phyloP scores from a whole-genome alignment of 345 rosid genomes.

The Gossypioides kirkii region DNA sequence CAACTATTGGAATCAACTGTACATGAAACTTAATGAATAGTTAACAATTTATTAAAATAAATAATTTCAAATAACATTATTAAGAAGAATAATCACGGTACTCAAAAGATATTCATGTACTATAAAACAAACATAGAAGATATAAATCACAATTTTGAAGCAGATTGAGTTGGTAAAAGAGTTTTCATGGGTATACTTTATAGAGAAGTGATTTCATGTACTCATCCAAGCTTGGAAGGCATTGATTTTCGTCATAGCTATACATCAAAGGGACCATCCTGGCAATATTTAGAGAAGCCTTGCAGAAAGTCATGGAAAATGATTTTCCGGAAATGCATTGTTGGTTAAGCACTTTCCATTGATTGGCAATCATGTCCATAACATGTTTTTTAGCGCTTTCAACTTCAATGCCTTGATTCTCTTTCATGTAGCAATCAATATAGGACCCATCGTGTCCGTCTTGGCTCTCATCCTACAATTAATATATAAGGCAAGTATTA shows the following conservation, averaged over 20 bases:
- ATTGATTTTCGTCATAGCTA: conserved; percentile 32
- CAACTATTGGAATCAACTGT: too few species aligned
- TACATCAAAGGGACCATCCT: conserved; percentile 61
- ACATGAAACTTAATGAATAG: too few species aligned
- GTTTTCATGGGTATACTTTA: not conserved
- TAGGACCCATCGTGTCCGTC: conserved; percentile 58
- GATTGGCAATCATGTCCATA: conserved; percentile 31
- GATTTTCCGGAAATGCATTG: conserved; percentile 34
- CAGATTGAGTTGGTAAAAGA: not conserved
- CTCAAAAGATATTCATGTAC: too few species aligned
- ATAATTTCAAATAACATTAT: too few species aligned
- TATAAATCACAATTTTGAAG: too few species aligned
- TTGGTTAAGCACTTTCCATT: conserved; percentile 52
- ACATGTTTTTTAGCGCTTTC: conserved; percentile 36
- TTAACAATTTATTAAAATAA: too few species aligned
- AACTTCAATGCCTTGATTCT: conserved; percentile 22
- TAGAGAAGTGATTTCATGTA: conserved; percentile 26
- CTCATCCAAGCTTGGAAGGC: conserved; percentile 40
- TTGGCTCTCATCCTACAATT: conserved; percentile 45
- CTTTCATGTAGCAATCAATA: conserved; percentile 46
- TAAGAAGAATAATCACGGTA: too few species aligned
- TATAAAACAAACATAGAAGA: too few species aligned
- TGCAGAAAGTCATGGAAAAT: conserved; percentile 30
- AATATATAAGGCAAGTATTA: not conserved
- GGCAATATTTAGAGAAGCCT: conserved; percentile 40